phyloP scores from a whole-genome alignment of 345 rosid species.

The Linum tenue region DNA sequence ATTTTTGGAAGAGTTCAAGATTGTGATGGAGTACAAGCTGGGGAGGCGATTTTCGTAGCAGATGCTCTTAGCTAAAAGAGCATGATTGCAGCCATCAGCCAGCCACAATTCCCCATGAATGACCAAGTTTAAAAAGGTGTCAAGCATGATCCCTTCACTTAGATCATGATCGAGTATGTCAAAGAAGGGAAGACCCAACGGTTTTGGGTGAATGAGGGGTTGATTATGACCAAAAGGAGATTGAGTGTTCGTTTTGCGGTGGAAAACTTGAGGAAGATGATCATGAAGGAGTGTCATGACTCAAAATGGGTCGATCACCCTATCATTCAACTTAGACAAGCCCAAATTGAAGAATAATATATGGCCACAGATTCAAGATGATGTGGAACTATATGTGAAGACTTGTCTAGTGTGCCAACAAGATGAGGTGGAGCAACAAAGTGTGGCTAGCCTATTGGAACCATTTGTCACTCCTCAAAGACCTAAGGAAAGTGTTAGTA shows the following conservation, averaged over 20 bases:
- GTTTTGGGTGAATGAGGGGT: neutral
- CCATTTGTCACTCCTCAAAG: too few species aligned
- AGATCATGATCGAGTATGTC: neutral
- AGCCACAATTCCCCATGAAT: neutral
- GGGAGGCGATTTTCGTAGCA: neutral
- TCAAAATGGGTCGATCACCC: neutral
- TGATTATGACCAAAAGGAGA: neutral
- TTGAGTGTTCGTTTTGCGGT: neutral
- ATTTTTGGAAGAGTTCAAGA: slow-evolving; percentile 1
- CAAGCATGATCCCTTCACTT: neutral
- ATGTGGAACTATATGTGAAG: neutral
- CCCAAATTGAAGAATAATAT: neutral
- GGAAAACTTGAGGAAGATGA: neutral
- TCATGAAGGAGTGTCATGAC: neutral
- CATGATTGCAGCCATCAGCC: too few species aligned
- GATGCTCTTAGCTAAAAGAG: neutral
- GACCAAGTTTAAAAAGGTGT: neutral
- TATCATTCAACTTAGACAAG: neutral
- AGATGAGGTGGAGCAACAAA: too few species aligned
- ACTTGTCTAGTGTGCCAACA: too few species aligned
- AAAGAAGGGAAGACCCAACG: neutral
- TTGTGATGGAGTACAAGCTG: neutral
- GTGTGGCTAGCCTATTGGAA: too few species aligned
- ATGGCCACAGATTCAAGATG: slow-evolving; percentile 1
- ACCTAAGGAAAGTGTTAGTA: too few species aligned